Conservation (phyloP, 257 asterid species). For the Nicotiana noctiflora region DNA sequence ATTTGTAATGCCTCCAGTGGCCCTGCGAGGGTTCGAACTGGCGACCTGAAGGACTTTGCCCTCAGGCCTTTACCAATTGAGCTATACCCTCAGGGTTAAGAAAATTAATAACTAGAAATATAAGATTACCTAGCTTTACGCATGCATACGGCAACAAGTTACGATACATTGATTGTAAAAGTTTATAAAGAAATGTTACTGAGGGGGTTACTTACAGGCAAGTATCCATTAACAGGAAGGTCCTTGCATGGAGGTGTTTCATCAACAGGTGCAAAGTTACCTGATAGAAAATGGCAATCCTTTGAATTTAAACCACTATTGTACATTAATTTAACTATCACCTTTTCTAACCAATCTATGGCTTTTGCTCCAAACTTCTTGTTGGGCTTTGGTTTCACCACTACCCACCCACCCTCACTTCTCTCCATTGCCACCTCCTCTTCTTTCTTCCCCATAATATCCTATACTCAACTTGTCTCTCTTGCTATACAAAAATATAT, state of each 20-base stretch:
- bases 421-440: not conserved
- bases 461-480: not conserved
- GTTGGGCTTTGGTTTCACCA: not conserved
- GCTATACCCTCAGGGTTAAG: too few species aligned
- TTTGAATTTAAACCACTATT: not conserved
- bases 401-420: not conserved
- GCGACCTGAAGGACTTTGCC: too few species aligned
- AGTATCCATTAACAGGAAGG: not conserved
- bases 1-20: too few species aligned
- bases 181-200: too few species aligned
- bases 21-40: too few species aligned
- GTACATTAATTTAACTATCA: not conserved
- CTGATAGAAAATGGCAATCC: not conserved
- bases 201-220: not conserved
- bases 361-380: not conserved
- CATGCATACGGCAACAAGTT: too few species aligned
- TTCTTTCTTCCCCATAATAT: not conserved
- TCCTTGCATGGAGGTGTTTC: conserved; percentile 4
- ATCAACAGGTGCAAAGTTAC: not conserved
- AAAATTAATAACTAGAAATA: too few species aligned
- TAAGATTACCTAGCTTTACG: too few species aligned
- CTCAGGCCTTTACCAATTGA: too few species aligned
- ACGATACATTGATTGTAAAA: too few species aligned
- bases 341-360: conserved; percentile 4
- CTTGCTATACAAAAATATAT: not conserved